Percentiles rank a stretch among this genome's conserved stretches.
phyloP scores from a whole-genome alignment of 176 grass and related monocot species.

The Zea luxurians region DNA sequence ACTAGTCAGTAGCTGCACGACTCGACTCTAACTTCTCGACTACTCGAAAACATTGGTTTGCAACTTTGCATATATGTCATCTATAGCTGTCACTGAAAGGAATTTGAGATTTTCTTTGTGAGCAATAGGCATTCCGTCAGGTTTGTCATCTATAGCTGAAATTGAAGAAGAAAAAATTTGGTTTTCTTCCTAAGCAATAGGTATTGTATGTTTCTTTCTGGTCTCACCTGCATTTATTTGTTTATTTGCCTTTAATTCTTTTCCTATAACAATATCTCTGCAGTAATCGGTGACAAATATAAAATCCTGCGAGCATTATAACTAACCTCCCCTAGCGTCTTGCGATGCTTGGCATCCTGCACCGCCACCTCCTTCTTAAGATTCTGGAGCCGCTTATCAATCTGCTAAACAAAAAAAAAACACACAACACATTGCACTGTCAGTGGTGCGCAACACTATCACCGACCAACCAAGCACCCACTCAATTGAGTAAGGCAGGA shows the following conservation, averaged over 20 bases:
- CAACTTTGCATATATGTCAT: not conserved
- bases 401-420: constrained; percentile 48
- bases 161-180: not conserved
- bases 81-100: not conserved
- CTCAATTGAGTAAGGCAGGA: not conserved
- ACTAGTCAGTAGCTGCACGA: too few species aligned
- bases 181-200: not conserved
- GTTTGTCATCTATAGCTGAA: not conserved
- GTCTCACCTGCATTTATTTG: not conserved
- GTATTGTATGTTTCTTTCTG: not conserved
- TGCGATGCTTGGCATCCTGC: constrained; percentile 89
- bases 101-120: not conserved
- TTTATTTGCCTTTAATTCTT: not conserved
- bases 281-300: not conserved
- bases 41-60: not conserved
- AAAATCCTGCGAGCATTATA: constrained; percentile 23
- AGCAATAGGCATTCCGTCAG: not conserved
- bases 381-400: constrained; percentile 93
- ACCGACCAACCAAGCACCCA: not conserved
- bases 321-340: constrained; percentile 82
- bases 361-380: constrained; percentile 87
- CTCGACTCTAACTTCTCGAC: too few species aligned
- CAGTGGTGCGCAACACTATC: not conserved
- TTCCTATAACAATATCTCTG: not conserved
- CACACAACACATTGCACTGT: not conserved